Evolutionary conservation across 805 yeast genomes (phyloP), one percentile per base, ranked within the genome.

Genomic region (Kazachstania martiniae): DNA sequence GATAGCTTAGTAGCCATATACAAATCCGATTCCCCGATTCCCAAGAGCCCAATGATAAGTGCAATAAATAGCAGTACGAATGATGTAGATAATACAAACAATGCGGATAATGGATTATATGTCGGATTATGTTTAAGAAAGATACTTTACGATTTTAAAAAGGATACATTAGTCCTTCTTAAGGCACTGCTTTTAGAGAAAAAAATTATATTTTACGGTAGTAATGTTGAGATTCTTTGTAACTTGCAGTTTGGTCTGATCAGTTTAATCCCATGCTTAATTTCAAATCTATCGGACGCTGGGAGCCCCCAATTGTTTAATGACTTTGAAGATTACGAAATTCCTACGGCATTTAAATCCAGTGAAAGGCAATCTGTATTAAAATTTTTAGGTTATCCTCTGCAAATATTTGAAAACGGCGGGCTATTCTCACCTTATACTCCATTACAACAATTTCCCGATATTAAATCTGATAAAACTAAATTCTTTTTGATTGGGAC

Each of bases 391-490:
- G 98, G 97, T 0, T 63, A 91, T 21, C 98, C 98, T 0, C 61
- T 91, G 31, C 87, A 80, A 44, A 56, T 86, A 1, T 91, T 91
- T 57, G 85, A 85, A 31, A 71, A 73, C 43, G 93, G 93, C 27
- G 86, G 93, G 1, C 67, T 89, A 38, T 87, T 93, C 66, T 78
- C 80, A 44, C 97, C 98, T 2, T 91, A 89, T 58, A 67, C 87
- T n/a, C 94, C 97, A 0, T 61, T 91, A 34, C 98, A 89, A 54
- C 97, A 89, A 50, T 61, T 89, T 35, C 81, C 80, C 32, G 86
- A 81, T 43, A 62, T 91, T 32, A 64, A 62, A 21, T 66, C 69
- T 14, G 60, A 63, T 1, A 69, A 66, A 31, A 69, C 87, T 0
- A 61, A 67, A 22, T 74, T 75, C 50, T 91, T 74, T 43, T 60